Evolutionary conservation across 2,329 filamentous ascomycete genomes (phyloP), one percentile per base, ranked within the genome.

Genomic region (Aspergillus calidoustus): DNA sequence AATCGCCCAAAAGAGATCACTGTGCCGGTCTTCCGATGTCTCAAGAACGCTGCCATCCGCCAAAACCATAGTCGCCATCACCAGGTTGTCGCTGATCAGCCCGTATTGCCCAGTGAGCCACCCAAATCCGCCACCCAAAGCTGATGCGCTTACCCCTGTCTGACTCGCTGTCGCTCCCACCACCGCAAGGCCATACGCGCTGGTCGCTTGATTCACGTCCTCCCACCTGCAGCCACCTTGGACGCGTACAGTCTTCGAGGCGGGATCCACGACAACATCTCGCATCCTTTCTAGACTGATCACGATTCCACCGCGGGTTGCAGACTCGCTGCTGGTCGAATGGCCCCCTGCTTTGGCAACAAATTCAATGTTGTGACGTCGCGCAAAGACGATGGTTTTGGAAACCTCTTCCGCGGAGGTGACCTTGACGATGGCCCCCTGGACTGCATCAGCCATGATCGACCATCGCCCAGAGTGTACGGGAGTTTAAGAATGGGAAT

Each of bases 151-250:
- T 7, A 88, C 83, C 3, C 87, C 86, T 1, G 84, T 87, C 61
- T 87, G 83, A 28, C 82, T 83, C 6, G 87, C 83, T 0, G 85
- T 87, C 5, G 86, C 85, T 7, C 85, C 85, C 1, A 87, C 83
- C 2, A 84, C 84, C 2, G 85, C 86, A 3, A 88, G 79, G 0
- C 81, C 80, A 65, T 84, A 75, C 54, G 80, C 72, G 59, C 76
- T 82, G 0, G 81, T 81, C 0, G 81, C 82, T 7, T 77, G 72
- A 64, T 88, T 84, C 7, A 87, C 80, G 25, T 48, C 44, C 44
- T 47, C 44, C 44, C 44, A 47, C 17, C 17, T 47, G 2, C 17
- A 17, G 44, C 44, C 44, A 22, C 44, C 44, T 17, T 48, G 46
- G 22, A 48, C 46, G 23, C 8, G 4, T 23, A 48, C 46, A 13